Conservation (phyloP, 495 filamentous ascomycete genomes). For the Cladorrhinum samala region DNA sequence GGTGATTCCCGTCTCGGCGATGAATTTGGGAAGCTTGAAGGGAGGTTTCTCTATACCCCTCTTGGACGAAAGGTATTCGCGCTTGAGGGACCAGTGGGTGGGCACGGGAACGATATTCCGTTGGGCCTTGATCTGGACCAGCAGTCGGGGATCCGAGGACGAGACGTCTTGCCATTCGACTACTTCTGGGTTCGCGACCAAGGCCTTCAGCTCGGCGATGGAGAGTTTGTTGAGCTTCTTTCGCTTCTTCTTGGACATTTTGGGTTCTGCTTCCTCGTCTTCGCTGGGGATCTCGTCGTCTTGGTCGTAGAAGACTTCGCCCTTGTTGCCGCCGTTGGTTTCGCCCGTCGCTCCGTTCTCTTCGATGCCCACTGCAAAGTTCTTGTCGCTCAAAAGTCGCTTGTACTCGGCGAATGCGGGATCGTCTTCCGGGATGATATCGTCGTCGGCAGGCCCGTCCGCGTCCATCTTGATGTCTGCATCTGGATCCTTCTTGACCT, state of each 20-base stretch:
- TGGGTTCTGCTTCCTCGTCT: slow-evolving; percentile 65
- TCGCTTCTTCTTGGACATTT: slow-evolving; percentile 85
- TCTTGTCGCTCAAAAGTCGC: slow-evolving; percentile 54
- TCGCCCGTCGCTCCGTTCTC: slow-evolving; percentile 51
- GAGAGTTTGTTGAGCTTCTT: slow-evolving; percentile 89
- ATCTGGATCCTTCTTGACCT: slow-evolving; percentile 36
- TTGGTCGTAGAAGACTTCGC: slow-evolving; percentile 78
- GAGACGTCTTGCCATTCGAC: slow-evolving; percentile 97
- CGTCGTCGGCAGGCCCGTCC: slow-evolving; percentile 42
- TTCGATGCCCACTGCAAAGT: slow-evolving; percentile 55
- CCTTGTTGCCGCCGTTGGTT: slow-evolving; percentile 69
- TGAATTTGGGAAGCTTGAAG: slow-evolving; percentile 92
- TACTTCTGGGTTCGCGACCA: slow-evolving; percentile 85
- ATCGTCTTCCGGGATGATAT: slow-evolving; percentile 56
- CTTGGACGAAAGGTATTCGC: slow-evolving; percentile 94
- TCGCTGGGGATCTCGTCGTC: slow-evolving; percentile 86
- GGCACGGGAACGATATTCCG: slow-evolving; percentile 95
- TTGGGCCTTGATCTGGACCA: slow-evolving; percentile 91
- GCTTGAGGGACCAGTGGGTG: slow-evolving; percentile 87
- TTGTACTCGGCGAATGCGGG: slow-evolving; percentile 80
- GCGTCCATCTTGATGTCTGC: slow-evolving; percentile 32
- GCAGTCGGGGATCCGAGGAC: slow-evolving; percentile 80
- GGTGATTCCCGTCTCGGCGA: slow-evolving; percentile 92
- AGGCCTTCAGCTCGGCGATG: slow-evolving; percentile 87
- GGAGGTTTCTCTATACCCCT: slow-evolving; percentile 91